Conservation (phyloP, 441 rosid genomes). For the Populus tomentosa region DNA sequence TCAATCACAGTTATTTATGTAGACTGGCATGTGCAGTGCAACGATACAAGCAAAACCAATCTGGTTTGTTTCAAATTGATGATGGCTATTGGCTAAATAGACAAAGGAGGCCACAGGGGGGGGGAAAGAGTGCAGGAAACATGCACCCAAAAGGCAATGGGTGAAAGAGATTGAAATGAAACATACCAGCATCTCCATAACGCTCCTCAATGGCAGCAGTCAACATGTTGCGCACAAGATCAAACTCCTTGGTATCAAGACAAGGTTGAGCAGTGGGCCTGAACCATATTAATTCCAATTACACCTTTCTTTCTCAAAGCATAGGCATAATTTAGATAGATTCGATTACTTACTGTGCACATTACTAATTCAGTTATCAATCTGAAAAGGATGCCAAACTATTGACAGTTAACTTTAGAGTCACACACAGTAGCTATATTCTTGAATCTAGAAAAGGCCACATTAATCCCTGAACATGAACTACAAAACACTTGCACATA, state of each 20-base stretch:
- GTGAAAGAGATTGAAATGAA: not conserved
- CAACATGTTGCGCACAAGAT: slow-evolving; percentile 73
- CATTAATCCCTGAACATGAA: not conserved
- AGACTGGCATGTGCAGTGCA: not conserved
- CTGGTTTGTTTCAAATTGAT: not conserved
- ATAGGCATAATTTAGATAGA: not conserved
- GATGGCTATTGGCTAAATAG: not conserved
- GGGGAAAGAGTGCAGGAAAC: not conserved
- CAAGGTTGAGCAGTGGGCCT: slow-evolving; percentile 93
- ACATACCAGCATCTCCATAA: slow-evolving; percentile 83
- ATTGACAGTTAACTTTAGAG: not conserved
- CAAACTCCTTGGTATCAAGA: slow-evolving; percentile 80
- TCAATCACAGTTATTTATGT: not conserved
- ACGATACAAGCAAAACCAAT: not conserved
- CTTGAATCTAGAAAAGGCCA: not conserved
- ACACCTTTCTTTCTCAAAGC: not conserved
- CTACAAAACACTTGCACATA: not conserved
- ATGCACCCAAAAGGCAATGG: not conserved
- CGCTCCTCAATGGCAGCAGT: slow-evolving; percentile 83
- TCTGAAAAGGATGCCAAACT: not conserved
- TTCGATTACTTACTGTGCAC: not conserved
- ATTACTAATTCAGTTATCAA: not conserved
- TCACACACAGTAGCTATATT: not conserved
- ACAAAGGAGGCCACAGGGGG: not conserved
- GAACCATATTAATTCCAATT: slow-evolving; percentile 18